A percentile compares a stretch with the other conserved stretches of the same genome.
Conservation (phyloP, 352 stramenopile species). For the Poterioochromonas sp. region DNA sequence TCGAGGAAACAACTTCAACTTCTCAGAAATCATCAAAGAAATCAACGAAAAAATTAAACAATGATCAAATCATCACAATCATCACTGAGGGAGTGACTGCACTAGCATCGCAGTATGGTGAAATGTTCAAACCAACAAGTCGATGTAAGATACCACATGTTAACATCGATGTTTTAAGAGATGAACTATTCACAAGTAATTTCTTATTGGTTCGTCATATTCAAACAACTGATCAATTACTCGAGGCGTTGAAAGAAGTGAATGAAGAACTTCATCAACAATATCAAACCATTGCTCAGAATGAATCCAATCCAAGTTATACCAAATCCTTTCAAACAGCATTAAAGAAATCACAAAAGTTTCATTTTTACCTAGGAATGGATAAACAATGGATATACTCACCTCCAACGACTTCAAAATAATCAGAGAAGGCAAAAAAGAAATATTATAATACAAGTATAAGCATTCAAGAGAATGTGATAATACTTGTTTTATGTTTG, state of each 20-base stretch:
- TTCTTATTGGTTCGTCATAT: neutral
- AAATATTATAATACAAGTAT: too few species aligned
- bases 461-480: too few species aligned
- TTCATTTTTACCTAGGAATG: constrained; percentile 18
- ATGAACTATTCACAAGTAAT: constrained; percentile 3
- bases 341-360: neutral
- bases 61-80: neutral
- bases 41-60: neutral
- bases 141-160: constrained; percentile 20
- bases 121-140: constrained; percentile 24
- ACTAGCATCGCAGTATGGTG: neutral
- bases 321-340: neutral
- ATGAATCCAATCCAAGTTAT: neutral
- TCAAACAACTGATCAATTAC: neutral
- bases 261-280: neutral
- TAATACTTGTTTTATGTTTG: too few species aligned
- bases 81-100: neutral
- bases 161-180: constrained; percentile 15
- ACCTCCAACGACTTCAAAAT: too few species aligned
- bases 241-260: neutral
- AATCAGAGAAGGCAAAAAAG: too few species aligned
- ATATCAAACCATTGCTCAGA: neutral
- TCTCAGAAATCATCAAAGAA: neutral
- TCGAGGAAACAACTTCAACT: neutral
- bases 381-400: neutral